phyloP scores from a whole-genome alignment of 2,329 filamentous ascomycete species.

The Trichoderma lentiforme region DNA sequence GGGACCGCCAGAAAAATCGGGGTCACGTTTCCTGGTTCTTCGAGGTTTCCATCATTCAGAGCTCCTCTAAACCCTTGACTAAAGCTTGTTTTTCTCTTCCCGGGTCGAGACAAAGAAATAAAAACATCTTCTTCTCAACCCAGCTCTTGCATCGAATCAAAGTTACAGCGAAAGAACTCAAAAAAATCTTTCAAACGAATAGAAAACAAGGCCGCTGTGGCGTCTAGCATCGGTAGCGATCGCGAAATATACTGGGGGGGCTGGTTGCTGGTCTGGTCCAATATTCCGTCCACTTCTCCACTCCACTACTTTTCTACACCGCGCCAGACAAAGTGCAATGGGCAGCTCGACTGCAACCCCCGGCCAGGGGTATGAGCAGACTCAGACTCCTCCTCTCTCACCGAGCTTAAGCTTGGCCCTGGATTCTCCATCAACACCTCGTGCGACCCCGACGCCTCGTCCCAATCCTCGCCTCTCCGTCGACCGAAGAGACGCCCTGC shows the following conservation, averaged over 20 bases:
- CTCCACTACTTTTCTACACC: conserved; percentile 6
- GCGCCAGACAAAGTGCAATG: conserved; percentile 16
- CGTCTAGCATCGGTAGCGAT: conserved; percentile 12
- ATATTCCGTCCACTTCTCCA: conserved; percentile 17
- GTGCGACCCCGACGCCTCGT: conserved; percentile 21
- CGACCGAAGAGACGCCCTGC: conserved; percentile 25
- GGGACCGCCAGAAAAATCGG: neutral
- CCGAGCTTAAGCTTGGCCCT: conserved; percentile 17
- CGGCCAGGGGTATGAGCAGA: conserved; percentile 18
- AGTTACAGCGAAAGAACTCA: neutral
- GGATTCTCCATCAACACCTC: conserved; percentile 14
- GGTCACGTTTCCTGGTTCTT: neutral
- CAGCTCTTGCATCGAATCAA: neutral
- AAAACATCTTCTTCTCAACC: neutral
- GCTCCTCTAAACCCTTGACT: neutral
- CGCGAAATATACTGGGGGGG: conserved; percentile 10
- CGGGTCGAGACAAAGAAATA: neutral
- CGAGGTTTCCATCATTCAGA: neutral
- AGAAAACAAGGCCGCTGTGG: neutral
- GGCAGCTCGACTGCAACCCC: conserved; percentile 16
- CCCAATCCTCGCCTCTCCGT: conserved; percentile 20
- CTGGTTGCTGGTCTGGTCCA: conserved; percentile 15
- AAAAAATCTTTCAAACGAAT: neutral
- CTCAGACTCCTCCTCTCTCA: conserved; percentile 14
- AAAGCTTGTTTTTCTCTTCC: neutral